Evolutionary conservation across 805 yeast genomes (phyloP).

Genomic region (Ogataea salicorniae): DNA sequence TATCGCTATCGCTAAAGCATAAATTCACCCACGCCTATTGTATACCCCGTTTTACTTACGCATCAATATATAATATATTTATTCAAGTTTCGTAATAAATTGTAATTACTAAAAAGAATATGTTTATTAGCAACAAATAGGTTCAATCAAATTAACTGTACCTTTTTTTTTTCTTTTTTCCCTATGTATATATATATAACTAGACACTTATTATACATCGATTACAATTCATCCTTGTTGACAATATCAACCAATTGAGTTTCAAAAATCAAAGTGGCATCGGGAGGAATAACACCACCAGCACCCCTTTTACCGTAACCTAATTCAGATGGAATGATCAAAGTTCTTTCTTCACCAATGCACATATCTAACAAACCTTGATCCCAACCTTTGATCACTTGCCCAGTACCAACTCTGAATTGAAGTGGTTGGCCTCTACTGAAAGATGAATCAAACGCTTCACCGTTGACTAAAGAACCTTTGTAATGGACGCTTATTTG

Average conservation of each 20-base stretch:
- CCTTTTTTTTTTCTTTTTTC: no score
- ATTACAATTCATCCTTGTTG: constrained; percentile 22
- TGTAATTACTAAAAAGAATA: no score
- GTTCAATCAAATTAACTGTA: no score
- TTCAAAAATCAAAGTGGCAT: constrained; percentile 62
- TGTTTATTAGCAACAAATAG: no score
- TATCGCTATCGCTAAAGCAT: not conserved
- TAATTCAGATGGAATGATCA: constrained; percentile 71
- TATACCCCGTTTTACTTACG: not conserved
- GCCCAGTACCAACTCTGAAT: constrained; percentile 72
- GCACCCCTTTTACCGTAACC: constrained; percentile 78
- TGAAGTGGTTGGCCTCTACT: constrained; percentile 60
- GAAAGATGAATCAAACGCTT: constrained; percentile 70
- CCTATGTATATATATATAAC: not conserved
- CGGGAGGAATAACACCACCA: constrained; percentile 65
- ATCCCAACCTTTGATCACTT: constrained; percentile 89
- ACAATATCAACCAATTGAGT: constrained; percentile 57
- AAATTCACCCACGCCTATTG: not conserved
- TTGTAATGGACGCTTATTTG: constrained; percentile 70
- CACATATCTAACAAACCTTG: constrained; percentile 81
- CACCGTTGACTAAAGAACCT: constrained; percentile 64
- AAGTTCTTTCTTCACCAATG: constrained; percentile 76
- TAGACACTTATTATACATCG: not conserved
- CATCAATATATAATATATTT: no score
- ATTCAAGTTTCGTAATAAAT: no score